phyloP scores from a whole-genome alignment of 371 early-diverging fungal species.

The Mortierella sp. region DNA sequence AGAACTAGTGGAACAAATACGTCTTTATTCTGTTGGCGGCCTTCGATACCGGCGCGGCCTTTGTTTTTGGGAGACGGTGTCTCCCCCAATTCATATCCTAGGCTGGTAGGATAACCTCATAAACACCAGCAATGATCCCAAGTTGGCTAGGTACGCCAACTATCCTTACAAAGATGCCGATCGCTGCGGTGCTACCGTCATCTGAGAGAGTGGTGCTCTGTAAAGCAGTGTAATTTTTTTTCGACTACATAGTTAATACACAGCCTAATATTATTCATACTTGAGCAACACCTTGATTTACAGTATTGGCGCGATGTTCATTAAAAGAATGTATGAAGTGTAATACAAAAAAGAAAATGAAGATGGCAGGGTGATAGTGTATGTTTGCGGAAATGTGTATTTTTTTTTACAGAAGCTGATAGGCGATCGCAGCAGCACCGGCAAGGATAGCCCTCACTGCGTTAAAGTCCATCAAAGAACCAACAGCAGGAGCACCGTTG shows the following conservation, averaged over 20 bases:
- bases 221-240: background rate
- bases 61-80: slow-evolving; percentile 66
- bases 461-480: too few relatives aligned
- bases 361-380: background rate
- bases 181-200: slow-evolving; percentile 16
- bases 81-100: slow-evolving; percentile 58
- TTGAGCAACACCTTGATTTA: too few relatives aligned
- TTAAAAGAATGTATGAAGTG: too few relatives aligned
- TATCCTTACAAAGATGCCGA: slow-evolving; percentile 10
- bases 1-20: slow-evolving; percentile 66
- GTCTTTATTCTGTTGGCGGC: slow-evolving; percentile 70
- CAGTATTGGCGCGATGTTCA: too few relatives aligned
- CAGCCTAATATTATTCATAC: too few relatives aligned
- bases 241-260: background rate
- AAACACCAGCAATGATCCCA: background rate
- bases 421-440: slow-evolving; percentile 25
- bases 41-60: slow-evolving; percentile 69
- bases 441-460: slow-evolving; percentile 4
- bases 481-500: background rate
- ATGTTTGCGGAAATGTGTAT: background rate
- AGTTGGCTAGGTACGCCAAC: slow-evolving; percentile 1
- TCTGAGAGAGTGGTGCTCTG: slow-evolving; percentile 12
- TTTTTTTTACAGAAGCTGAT: slow-evolving; percentile 26
- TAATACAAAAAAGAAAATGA: background rate
- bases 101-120: slow-evolving; percentile 66